Evolutionary conservation across 805 yeast genomes (phyloP), one percentile per base, ranked within the genome.

Genomic region (Hanseniaspora thailandica): DNA sequence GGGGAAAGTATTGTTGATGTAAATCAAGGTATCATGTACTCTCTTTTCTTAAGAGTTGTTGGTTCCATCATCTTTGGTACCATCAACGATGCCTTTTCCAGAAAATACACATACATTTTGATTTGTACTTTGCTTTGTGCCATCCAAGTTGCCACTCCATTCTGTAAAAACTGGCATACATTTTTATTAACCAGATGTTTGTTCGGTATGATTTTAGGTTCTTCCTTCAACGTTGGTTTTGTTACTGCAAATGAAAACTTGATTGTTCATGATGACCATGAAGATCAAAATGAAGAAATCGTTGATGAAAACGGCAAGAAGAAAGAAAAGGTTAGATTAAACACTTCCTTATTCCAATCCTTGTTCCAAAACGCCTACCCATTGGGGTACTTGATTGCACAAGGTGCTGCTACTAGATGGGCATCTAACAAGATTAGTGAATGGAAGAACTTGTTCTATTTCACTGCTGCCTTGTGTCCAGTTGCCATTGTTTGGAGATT

Each of bases 361-460:
- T 65, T 84, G 40, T 77, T 86, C 63, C 95, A 86, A 66, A 84
- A 85, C 64, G 95, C 95, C 56, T 86, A 82, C 59, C 82, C 84
- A 0, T 73, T 82, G 46, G 88, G 88, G 23, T 81, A 80, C 59
- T 66, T 82, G 25, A 62, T 81, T 55, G 86, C 80, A 5, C 84
- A 80, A 47, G 70, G 81, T 23, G 82, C 81, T 68, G 76, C 76
- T 56, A 71, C 86, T 63, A 83, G 82, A 33, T 75, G 82, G 56
- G 77, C 76, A 8, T 76, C 74, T 61, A 75, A 72, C 55, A 39
- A 40, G 1, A 20, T 39, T 7, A 69, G 80, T 4, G 59, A 68
- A 1, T 82, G 87, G 87, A 75, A 84, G 66, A 72, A 82, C 2
- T 63, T 82, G 55, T 80, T 79, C 64, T 80, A 84, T 81, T 80